Conservation (phyloP, 352 stramenopile genomes). For the Elongisporangium undulatum region DNA sequence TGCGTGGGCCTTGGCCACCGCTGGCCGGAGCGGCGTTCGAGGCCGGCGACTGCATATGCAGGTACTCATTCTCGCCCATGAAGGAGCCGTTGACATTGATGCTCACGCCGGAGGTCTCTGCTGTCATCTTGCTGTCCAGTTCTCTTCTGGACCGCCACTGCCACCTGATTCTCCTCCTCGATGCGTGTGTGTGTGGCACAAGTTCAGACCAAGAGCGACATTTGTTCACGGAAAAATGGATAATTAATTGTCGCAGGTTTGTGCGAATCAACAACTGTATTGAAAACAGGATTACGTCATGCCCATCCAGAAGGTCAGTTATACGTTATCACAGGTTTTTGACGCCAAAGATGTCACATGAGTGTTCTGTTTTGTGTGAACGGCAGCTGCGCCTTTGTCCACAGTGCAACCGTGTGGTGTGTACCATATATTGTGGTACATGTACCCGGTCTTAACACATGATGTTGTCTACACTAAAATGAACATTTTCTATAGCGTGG, state of each 20-base stretch:
- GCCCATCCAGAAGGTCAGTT: neutral
- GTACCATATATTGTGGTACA: neutral
- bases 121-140: neutral
- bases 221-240: neutral
- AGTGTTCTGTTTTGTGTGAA: neutral
- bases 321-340: neutral
- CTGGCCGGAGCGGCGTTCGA: constrained; percentile 3
- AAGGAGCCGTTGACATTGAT: neutral
- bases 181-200: neutral
- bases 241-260: neutral
- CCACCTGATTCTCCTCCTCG: neutral
- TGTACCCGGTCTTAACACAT: neutral
- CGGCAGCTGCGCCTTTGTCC: neutral
- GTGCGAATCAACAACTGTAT: neutral
- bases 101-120: too few species aligned
- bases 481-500: neutral
- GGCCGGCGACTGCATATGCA: constrained; percentile 5
- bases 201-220: neutral
- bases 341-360: neutral
- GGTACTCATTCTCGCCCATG: neutral
- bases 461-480: neutral
- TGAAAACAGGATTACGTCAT: neutral
- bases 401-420: too few species aligned
- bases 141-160: neutral
- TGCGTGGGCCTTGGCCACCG: neutral